These are phyloP conservation scores for Acanthamoeba culbertsoni DNA, from an alignment of 208 protist genomes.

Conservation along the genomic window DNA sequence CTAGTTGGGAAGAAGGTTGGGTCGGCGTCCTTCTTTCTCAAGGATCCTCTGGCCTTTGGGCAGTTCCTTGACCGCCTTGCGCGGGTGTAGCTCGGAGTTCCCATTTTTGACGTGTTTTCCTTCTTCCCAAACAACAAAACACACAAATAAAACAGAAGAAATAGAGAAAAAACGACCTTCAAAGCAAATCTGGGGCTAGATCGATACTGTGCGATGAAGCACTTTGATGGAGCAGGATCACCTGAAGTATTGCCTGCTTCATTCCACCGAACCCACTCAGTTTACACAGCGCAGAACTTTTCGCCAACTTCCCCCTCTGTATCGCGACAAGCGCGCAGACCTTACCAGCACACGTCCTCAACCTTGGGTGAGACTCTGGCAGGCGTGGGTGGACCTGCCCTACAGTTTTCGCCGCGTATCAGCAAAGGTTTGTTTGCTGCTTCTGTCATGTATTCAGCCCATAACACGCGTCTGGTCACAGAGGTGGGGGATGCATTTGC, in stretches of 20 bases:
- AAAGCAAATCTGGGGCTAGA: neutral
- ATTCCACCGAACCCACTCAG: neutral
- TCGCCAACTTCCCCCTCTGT: neutral
- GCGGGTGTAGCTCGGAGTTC: too few relatives aligned
- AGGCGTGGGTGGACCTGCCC: neutral
- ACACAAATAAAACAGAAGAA: neutral
- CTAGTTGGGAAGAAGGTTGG: slow-evolving; percentile 32
- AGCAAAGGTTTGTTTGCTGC: neutral
- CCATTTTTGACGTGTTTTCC: too few relatives aligned
- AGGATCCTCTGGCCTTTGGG: neutral
- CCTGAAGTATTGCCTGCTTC: too few relatives aligned
- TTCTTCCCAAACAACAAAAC: too few relatives aligned
- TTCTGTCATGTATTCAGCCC: neutral
- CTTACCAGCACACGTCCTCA: neutral
- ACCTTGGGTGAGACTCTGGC: neutral
- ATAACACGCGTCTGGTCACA: neutral
- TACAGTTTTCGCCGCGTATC: neutral
- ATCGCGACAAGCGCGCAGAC: neutral
- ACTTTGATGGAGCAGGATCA: neutral
- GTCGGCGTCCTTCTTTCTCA: neutral
- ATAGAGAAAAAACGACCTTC: neutral
- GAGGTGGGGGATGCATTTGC: neutral
- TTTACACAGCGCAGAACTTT: neutral
- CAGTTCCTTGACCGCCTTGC: slow-evolving; percentile 3
- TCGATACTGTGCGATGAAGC: neutral